Evolutionary conservation across 495 filamentous ascomycete genomes (phyloP).

Genomic region (Poronia punctata): DNA sequence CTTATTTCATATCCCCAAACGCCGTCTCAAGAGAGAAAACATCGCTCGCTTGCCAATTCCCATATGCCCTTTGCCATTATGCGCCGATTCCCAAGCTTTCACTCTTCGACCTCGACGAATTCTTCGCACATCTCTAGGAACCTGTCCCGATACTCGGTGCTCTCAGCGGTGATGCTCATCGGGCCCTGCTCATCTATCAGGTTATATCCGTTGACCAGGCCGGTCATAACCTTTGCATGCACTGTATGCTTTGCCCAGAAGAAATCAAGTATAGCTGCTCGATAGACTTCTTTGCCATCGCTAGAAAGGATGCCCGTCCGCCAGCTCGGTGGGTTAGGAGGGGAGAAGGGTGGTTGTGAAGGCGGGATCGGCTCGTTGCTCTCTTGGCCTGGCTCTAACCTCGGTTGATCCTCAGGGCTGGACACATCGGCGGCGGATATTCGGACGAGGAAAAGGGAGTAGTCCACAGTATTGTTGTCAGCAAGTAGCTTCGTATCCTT

Average conservation of each 20-base stretch:
- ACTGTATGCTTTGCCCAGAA: constrained; percentile 66
- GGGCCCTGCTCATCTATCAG: constrained; percentile 48
- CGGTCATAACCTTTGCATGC: constrained; percentile 54
- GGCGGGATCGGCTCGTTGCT: constrained; percentile 6
- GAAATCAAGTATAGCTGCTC: constrained; percentile 58
- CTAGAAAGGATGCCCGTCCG: constrained; percentile 48
- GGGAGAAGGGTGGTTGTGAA: constrained; percentile 21
- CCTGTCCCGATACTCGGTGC: constrained; percentile 56
- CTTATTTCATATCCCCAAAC: too few species aligned
- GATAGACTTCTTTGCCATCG: constrained; percentile 58
- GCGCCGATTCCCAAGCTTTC: background rate
- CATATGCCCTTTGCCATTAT: too few species aligned
- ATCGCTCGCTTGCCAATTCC: background rate
- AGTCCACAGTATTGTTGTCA: constrained; percentile 57
- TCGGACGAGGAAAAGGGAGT: constrained; percentile 60
- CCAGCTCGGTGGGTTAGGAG: constrained; percentile 40
- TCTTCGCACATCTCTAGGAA: constrained; percentile 56
- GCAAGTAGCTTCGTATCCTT: constrained; percentile 54
- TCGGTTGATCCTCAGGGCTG: constrained; percentile 16
- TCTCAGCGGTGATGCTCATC: constrained; percentile 65
- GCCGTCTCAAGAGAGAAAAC: background rate
- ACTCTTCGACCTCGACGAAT: constrained; percentile 45
- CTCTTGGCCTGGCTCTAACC: constrained; percentile 9
- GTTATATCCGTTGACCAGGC: constrained; percentile 55
- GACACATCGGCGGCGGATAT: constrained; percentile 27